phyloP scores from a whole-genome alignment of 2,329 filamentous ascomycete genomes.

The Apiospora marii region DNA sequence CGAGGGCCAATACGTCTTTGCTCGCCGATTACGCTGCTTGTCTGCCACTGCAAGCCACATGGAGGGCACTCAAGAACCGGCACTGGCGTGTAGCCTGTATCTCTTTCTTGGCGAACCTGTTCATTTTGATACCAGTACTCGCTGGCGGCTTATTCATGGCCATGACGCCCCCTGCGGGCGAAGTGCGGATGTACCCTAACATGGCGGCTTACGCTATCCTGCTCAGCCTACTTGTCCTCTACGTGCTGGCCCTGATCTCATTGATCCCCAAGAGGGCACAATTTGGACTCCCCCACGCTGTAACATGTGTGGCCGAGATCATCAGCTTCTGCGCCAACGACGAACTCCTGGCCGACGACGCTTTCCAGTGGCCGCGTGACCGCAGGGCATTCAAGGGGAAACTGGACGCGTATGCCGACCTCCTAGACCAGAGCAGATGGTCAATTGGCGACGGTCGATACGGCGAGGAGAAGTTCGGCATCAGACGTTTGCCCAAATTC shows the following conservation, averaged over 20 bases:
- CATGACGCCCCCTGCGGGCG: constrained; percentile 61
- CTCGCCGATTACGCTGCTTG: constrained; percentile 76
- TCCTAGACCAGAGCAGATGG: constrained; percentile 60
- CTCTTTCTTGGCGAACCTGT: constrained; percentile 66
- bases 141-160: constrained; percentile 78
- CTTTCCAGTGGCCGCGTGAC: constrained; percentile 74
- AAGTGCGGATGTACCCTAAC: constrained; percentile 74
- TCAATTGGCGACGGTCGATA: constrained; percentile 53
- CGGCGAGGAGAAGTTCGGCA: constrained; percentile 39
- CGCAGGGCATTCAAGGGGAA: constrained; percentile 73
- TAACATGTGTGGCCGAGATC: constrained; percentile 77
- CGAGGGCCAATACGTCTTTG: constrained; percentile 68
- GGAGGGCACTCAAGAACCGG: constrained; percentile 64
- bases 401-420: constrained; percentile 63
- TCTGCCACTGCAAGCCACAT: constrained; percentile 65
- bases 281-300: constrained; percentile 75
- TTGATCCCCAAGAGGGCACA: constrained; percentile 67
- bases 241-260: constrained; percentile 67
- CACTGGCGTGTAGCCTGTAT: constrained; percentile 72
- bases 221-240: constrained; percentile 76
- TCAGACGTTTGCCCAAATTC: constrained; percentile 40
- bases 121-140: constrained; percentile 70
- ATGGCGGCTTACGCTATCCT: constrained; percentile 76
- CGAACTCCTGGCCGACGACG: constrained; percentile 74
- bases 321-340: constrained; percentile 80